Percentiles rank a stretch among this genome's conserved stretches.
Evolutionary conservation across 1,284 basidiomycete species (phyloP).

Genomic region (Cryptococcus amylolentus): DNA sequence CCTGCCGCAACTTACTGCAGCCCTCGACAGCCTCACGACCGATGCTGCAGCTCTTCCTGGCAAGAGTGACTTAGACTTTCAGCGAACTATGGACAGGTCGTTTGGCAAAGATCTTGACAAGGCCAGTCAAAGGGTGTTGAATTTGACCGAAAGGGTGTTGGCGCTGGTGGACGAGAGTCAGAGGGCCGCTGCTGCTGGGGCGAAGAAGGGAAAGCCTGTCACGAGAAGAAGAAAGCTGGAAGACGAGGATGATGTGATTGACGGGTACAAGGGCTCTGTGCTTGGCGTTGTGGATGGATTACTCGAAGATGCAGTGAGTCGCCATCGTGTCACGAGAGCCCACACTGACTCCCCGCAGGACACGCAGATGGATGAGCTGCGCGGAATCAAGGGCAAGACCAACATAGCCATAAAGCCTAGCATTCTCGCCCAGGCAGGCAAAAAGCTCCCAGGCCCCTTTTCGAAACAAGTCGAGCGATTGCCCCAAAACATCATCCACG

Average conservation of each 20-base stretch:
- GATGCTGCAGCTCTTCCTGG: constrained; percentile 45
- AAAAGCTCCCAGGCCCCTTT: constrained; percentile 39
- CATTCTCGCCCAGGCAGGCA: constrained; percentile 22
- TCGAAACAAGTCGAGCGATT: constrained; percentile 12
- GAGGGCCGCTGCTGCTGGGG: constrained; percentile 50
- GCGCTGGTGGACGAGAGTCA: constrained; percentile 49
- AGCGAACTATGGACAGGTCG: constrained; percentile 72
- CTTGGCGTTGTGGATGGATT: constrained; percentile 80
- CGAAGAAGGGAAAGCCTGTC: constrained; percentile 40
- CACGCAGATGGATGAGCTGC: constrained; percentile 71
- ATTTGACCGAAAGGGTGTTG: constrained; percentile 64
- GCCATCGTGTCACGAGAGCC: not conserved
- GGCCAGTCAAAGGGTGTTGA: constrained; percentile 32
- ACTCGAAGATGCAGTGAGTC: constrained; percentile 73
- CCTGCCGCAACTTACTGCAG: constrained; percentile 34
- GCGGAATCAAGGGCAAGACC: constrained; percentile 65
- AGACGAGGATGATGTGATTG: constrained; percentile 72
- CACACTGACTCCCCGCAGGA: constrained; percentile 56
- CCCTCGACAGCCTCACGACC: constrained; percentile 42
- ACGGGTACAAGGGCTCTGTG: constrained; percentile 68
- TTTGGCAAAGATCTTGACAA: constrained; percentile 55
- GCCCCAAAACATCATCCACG: constrained; percentile 59
- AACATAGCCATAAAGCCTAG: constrained; percentile 37
- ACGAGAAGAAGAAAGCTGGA: constrained; percentile 49
- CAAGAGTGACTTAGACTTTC: constrained; percentile 68